Base-by-base conservation (phyloP, 2,329 filamentous ascomycete genomes). In the Aquanectria penicillioides region DNA sequence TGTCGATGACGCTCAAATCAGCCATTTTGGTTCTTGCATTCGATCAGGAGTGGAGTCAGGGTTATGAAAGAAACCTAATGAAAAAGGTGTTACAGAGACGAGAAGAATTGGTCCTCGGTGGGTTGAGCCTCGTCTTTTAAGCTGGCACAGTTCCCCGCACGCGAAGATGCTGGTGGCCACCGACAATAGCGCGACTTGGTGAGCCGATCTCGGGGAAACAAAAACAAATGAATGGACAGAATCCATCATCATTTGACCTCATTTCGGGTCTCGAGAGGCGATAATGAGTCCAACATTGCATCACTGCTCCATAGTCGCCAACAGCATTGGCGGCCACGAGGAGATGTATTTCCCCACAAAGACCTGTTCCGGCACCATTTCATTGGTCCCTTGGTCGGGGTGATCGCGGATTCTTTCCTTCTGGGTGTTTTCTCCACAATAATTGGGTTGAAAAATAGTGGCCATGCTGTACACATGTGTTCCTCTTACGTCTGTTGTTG, bases 1-100 rank as follows among this genome's bases (percentile, higher is more conserved):
- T 66, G n/a, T 74, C 64, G n/a, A 75, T 68, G 5, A 37, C 33
- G 3, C 57, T 51, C 22, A 64, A 46, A 22, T 67, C 52, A 12
- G 60, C 25, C 66, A 68, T 68, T 5, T 26, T 56, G 36, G n/a
- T n/a, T n/a, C n/a, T 3, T 2, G 13, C 11, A 8, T 2, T 15
- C 0, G 6, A 22, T 11, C 5, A 1, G 2, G 15, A 31, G 10
- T 6, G 5, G 15, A 22, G n/a, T 44, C n/a, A n/a, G n/a, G 18
- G 13, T 18, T 6, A 12, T 18, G 18, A 2, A 22, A n/a, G 4
- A 3, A n/a, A 33, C 3, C 9, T 11, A 23, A 22, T 2, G 4
- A 7, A 31, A 11, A 15, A 9, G 5, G 9, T 13, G 8, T 0
- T 33, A n/a, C n/a, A n/a, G n/a, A n/a, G n/a, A n/a, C 15, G 26